Base-by-base conservation (phyloP, 2,329 filamentous ascomycete species). In the Microcyclospora tardicrescens region DNA sequence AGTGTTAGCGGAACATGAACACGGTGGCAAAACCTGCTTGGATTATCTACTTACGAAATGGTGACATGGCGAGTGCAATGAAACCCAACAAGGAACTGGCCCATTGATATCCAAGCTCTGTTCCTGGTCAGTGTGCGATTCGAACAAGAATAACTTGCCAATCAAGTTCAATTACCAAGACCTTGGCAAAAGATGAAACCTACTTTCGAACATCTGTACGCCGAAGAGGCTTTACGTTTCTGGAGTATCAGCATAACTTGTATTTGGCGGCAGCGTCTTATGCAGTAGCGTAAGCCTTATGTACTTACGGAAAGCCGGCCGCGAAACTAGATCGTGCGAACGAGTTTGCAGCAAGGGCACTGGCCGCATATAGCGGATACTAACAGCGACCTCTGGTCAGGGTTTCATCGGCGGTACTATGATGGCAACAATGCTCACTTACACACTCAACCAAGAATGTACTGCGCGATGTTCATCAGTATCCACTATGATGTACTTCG, bases 391-490 rank as follows among this genome's bases (percentile, higher is more conserved):
- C 35, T 38, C 39, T 9, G 46, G 38, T 35, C 37, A 30, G 40
- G 44, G 42, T 4, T 5, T 24, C 5, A 24, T 24, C 19, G 4
- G 8, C 19, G 8, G 4, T 8, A 24, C 19, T 24, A 24, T 38
- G 43, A 33, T 41, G 40, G 36, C 39, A 39, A 36, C 13, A 15
- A 29, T 19, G 34, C 16, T 33, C 28, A 61, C 63, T 56, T 53
- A 67, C 64, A 48, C 60, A 62, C 49, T 79, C 75, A 10, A 89
- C 84, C 46, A 93, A 66, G 63, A 93, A 94, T 10, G 85, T 93
- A 60, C 93, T 94, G 48, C 24, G 16, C 30, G 16, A n/a, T 11
- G 12, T 10, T 24, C 2, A 35, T 49, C 44, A 49, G 44, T 32
- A 33, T 32, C 16, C 15, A n/a, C 29, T 27, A 16, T 28, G n/a